Percentiles rank a stretch among this genome's conserved stretches.
Evolutionary conservation across 2,329 filamentous ascomycete genomes (phyloP).

Genomic region (Colletotrichum australisinense): DNA sequence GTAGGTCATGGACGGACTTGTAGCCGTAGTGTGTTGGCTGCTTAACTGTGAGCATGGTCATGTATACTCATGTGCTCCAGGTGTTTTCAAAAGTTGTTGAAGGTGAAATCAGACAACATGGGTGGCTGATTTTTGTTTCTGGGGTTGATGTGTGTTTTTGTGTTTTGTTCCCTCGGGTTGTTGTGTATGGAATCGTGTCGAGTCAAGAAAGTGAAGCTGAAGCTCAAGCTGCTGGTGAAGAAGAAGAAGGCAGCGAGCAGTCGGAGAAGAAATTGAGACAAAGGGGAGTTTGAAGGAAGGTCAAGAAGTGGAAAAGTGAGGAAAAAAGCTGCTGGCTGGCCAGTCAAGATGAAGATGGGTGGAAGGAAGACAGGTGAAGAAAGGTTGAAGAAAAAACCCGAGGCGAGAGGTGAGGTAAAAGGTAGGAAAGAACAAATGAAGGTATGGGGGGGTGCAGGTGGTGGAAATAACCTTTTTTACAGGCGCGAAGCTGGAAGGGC

Average conservation of each 20-base stretch:
- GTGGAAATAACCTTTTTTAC: slow-evolving; percentile 51
- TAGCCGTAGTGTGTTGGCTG: slow-evolving; percentile 70
- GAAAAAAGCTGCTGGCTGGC: slow-evolving; percentile 37
- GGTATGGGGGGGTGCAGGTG: slow-evolving; percentile 37
- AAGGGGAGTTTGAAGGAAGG: slow-evolving; percentile 37
- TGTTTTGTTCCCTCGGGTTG: not conserved
- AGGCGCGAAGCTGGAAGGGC: slow-evolving; percentile 51
- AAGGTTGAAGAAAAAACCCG: slow-evolving; percentile 10
- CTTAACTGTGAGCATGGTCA: slow-evolving; percentile 71
- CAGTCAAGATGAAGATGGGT: slow-evolving; percentile 26
- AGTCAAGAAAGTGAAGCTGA: slow-evolving; percentile 12
- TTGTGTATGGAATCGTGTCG: not conserved
- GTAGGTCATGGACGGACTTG: slow-evolving; percentile 71
- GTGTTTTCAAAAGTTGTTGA: slow-evolving; percentile 23
- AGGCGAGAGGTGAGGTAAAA: slow-evolving; percentile 22
- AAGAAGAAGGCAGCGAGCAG: not conserved
- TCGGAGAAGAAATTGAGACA: slow-evolving; percentile 4
- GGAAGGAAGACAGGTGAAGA: slow-evolving; percentile 17
- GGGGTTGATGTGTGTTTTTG: not conserved
- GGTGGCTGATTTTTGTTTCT: slow-evolving; percentile 13
- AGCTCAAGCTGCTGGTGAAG: not conserved
- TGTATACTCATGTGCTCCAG: slow-evolving; percentile 39
- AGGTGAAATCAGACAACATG: slow-evolving; percentile 16
- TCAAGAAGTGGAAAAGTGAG: slow-evolving; percentile 38
- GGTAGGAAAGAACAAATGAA: slow-evolving; percentile 16